These are phyloP conservation scores for Plasmopara viticola DNA, from an alignment of 352 stramenopile genomes.

Conservation along the genomic window DNA sequence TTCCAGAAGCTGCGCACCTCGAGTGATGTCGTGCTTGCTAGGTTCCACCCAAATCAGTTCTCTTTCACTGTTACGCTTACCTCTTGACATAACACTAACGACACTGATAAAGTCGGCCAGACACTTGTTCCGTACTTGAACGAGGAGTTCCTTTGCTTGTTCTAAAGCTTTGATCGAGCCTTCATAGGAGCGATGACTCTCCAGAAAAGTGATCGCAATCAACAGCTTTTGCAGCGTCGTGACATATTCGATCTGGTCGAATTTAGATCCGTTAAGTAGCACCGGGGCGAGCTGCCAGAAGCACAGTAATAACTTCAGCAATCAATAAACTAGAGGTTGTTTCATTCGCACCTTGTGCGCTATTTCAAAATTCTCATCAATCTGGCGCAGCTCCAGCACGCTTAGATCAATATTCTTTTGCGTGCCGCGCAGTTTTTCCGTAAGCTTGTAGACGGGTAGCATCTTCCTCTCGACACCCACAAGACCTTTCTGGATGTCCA, in stretches of 20 bases:
- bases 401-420: constrained; percentile 83
- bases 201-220: constrained; percentile 60
- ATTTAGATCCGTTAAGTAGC: constrained; percentile 62
- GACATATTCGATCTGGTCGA: constrained; percentile 66
- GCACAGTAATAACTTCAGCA: constrained; percentile 3
- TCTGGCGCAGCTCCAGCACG: constrained; percentile 55
- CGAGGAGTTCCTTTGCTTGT: constrained; percentile 51
- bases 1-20: constrained; percentile 50
- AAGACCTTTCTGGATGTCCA: constrained; percentile 54
- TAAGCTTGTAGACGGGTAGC: constrained; percentile 82
- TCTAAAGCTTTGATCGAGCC: constrained; percentile 66
- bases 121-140: constrained; percentile 54
- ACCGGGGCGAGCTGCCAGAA: constrained; percentile 44
- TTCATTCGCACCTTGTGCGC: constrained; percentile 47
- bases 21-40: constrained; percentile 46
- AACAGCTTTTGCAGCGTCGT: constrained; percentile 58
- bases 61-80: constrained; percentile 26
- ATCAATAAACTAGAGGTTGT: background rate
- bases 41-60: constrained; percentile 33
- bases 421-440: constrained; percentile 66
- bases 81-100: constrained; percentile 49
- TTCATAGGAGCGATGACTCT: constrained; percentile 66
- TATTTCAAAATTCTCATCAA: constrained; percentile 72
- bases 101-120: constrained; percentile 67
- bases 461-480: constrained; percentile 73